Evolutionary conservation across 164 flowering plant genomes (phyloP).

Genomic region (Umbellularia californica): DNA sequence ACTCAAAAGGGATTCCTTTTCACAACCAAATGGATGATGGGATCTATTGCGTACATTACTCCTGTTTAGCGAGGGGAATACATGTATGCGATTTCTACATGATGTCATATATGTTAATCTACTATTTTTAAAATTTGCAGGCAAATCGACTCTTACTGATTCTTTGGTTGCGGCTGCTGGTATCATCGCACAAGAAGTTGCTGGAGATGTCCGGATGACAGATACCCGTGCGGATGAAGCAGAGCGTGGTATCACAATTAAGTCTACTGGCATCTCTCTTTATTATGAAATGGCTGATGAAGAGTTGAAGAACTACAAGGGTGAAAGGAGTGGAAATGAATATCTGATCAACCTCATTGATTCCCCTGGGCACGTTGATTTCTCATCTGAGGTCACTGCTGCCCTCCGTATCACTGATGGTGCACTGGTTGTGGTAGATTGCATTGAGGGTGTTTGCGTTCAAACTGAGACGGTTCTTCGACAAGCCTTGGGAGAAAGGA

Average conservation of each 20-base stretch:
- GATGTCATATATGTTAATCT: not conserved
- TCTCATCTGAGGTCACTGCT: slow-evolving; percentile 25
- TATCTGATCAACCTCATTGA: slow-evolving; percentile 29
- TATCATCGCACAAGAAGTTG: slow-evolving; percentile 61
- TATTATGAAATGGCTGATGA: slow-evolving; percentile 22
- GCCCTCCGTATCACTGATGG: slow-evolving; percentile 30
- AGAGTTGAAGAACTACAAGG: slow-evolving; percentile 18
- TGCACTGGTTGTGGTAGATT: slow-evolving; percentile 28
- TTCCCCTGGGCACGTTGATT: slow-evolving; percentile 34
- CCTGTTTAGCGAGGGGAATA: too few species aligned
- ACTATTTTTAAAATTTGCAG: slow-evolving; percentile 19
- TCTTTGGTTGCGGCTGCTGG: slow-evolving; percentile 41
- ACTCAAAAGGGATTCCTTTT: too few species aligned
- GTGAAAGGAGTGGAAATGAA: slow-evolving; percentile 22
- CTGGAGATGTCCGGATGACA: slow-evolving; percentile 38
- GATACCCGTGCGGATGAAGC: slow-evolving; percentile 34
- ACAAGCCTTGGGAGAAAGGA: slow-evolving; percentile 29
- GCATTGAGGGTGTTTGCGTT: slow-evolving; percentile 30
- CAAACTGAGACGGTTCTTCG: slow-evolving; percentile 30
- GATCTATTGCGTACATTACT: too few species aligned
- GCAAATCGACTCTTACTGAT: slow-evolving; percentile 59
- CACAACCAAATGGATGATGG: too few species aligned
- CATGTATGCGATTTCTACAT: too few species aligned
- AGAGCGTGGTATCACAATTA: slow-evolving; percentile 30
- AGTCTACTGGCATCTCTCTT: slow-evolving; percentile 28